Evolutionary conservation across 1,139 yeast genomes (phyloP).

Genomic region (Zhuliangozyma blackwelliae): DNA sequence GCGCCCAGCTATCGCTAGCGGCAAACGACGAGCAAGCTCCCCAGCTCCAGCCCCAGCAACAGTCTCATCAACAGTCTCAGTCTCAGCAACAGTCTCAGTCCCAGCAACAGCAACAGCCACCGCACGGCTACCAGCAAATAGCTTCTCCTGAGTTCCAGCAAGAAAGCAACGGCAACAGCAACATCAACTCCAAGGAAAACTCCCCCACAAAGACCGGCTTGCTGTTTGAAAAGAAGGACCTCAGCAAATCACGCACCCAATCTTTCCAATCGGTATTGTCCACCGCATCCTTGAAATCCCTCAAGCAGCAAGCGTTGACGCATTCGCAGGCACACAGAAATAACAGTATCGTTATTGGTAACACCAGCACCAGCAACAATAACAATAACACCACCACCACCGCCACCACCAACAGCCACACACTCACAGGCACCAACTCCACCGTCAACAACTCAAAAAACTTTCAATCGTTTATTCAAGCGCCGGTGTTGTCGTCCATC

Average conservation of each 20-base stretch:
- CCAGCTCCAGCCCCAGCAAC: too few species aligned
- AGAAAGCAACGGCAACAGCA: too few species aligned
- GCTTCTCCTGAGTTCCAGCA: too few species aligned
- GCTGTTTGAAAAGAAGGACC: constrained; percentile 51
- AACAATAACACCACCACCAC: constrained; percentile 23
- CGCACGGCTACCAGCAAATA: too few species aligned
- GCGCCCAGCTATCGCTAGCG: too few species aligned
- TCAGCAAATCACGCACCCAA: constrained; percentile 50
- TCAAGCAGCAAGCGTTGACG: constrained; percentile 26
- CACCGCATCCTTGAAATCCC: constrained; percentile 52
- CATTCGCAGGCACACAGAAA: constrained; percentile 2
- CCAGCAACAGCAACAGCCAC: too few species aligned
- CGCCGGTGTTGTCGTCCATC: constrained; percentile 43
- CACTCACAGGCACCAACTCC: constrained; percentile 11
- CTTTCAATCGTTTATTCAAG: constrained; percentile 47
- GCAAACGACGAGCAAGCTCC: too few species aligned
- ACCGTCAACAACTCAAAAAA: constrained; percentile 23
- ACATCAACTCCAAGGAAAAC: too few species aligned
- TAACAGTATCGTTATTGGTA: constrained; percentile 1
- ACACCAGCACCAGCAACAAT: constrained; percentile 4
- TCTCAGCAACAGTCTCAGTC: too few species aligned
- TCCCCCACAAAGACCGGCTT: constrained; percentile 16
- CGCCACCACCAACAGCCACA: constrained; percentile 2
- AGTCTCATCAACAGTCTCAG: too few species aligned
- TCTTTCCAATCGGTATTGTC: constrained; percentile 65